A percentile compares a stretch with the other conserved stretches of the same genome.
Evolutionary conservation across 352 stramenopile genomes (phyloP).

Genomic region (Pythium pectinolyticum): DNA sequence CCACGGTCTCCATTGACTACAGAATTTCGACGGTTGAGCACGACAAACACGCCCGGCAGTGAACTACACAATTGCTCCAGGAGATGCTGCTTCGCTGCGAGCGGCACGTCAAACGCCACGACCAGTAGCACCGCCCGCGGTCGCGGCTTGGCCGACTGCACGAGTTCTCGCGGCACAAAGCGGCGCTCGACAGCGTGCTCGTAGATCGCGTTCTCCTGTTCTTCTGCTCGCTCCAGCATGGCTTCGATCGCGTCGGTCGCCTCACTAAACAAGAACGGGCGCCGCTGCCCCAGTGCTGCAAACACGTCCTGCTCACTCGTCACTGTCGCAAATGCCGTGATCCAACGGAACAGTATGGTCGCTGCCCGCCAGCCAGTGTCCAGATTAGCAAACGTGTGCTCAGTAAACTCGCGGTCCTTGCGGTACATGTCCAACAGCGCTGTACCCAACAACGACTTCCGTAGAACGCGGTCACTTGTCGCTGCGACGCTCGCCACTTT

Average conservation of each 20-base stretch:
- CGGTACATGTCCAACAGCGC: constrained; percentile 47
- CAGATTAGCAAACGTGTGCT: constrained; percentile 47
- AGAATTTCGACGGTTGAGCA: constrained; percentile 53
- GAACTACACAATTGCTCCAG: constrained; percentile 38
- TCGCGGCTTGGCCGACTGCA: constrained; percentile 38
- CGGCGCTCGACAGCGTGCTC: constrained; percentile 45
- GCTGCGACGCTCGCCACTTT: constrained; percentile 41
- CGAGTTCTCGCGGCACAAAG: constrained; percentile 58
- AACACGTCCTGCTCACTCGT: constrained; percentile 46
- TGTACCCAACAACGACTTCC: constrained; percentile 35
- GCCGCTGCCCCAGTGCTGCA: constrained; percentile 13
- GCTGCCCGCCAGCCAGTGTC: constrained; percentile 51
- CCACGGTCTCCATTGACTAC: neutral
- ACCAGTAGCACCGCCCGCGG: constrained; percentile 67
- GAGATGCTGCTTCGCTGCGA: constrained; percentile 34
- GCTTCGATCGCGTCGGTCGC: constrained; percentile 41
- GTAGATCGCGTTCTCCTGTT: constrained; percentile 30
- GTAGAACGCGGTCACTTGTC: constrained; percentile 38
- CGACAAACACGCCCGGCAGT: constrained; percentile 75
- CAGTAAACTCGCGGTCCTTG: constrained; percentile 49
- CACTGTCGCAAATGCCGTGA: constrained; percentile 46
- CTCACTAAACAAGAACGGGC: constrained; percentile 39
- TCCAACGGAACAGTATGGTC: constrained; percentile 57
- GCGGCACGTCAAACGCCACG: constrained; percentile 67
- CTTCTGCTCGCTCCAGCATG: constrained; percentile 38